Base-by-base conservation (phyloP, 1,284 basidiomycete genomes). In the Malassezia nana region DNA sequence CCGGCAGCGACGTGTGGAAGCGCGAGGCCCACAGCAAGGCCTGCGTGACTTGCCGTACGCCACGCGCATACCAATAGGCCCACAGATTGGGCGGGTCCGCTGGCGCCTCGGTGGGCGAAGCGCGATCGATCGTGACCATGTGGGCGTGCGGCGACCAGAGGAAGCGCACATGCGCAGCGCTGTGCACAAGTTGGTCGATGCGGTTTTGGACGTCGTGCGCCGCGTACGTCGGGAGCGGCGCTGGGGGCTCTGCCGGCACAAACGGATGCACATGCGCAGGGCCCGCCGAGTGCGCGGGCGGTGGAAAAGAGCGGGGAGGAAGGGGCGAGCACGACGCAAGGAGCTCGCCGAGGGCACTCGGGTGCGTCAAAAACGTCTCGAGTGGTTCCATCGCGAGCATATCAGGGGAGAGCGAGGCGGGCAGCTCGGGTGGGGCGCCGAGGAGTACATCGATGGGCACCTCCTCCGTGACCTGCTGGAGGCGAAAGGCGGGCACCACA, bases 121-220 rank as follows among this genome's bases (percentile, higher is more conserved):
- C 80, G 58, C 82, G 79, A 64, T 84, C 85, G 50, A 88, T 81
- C 35, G 88, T 83, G 52, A 90, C 79, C 31, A 78, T 78, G 57
- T 84, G 82, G 16, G 83, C 81, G 54, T 86, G 84, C 1, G 91
- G 89, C 76, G 85, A 94, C 90, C 91, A 98, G 86, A 88, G 91
- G 26, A 90, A 79, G n/a, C 89, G 80, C 22, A 88, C 86, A 74
- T 95, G 89, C 75, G 96, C 82, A 0, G 86, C 83, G 16, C 61
- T 64, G n/a, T 52, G 46, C 6, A 64, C 64, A 1, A 72, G 58
- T 9, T 46, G 43, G 25, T 71, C 67, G 43, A 43, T 81, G 79
- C 46, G 74, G 70, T 31, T 81, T 82, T 65, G 91, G 77, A 67
- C 66, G 22, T 62, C 55, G 35, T 68, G 65, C n/a, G 59, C 44